phyloP scores from a whole-genome alignment of 2,329 filamentous ascomycete genomes.

The Xylaria digitata region DNA sequence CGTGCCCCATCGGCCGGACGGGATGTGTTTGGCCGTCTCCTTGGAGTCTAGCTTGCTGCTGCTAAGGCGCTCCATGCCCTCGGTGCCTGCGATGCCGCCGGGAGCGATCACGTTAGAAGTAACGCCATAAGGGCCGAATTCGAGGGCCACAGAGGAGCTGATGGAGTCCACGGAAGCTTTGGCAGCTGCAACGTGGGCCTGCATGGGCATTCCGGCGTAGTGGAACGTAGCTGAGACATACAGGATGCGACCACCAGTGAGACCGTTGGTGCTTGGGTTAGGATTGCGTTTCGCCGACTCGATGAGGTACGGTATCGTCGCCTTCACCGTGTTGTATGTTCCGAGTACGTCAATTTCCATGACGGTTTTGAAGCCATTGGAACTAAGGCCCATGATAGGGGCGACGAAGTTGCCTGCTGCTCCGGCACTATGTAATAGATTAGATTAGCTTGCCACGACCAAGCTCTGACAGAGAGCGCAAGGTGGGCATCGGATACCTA shows the following conservation, averaged over 20 bases:
- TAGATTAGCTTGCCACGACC: constrained; percentile 19
- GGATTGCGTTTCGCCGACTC: constrained; percentile 76
- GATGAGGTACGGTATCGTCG: constrained; percentile 83
- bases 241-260: constrained; percentile 83
- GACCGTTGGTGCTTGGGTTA: constrained; percentile 69
- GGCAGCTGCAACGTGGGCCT: constrained; percentile 89
- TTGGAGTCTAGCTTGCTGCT: constrained; percentile 53
- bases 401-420: constrained; percentile 96
- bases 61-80: constrained; percentile 76
- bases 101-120: constrained; percentile 91
- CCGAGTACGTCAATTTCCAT: constrained; percentile 97
- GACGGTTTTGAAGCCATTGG: constrained; percentile 94
- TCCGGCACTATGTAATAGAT: constrained; percentile 72
- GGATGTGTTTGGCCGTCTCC: constrained; percentile 63
- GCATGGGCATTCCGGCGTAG: constrained; percentile 85
- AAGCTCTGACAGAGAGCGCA: not conserved
- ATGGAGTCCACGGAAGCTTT: constrained; percentile 93
- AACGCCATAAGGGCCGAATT: constrained; percentile 88
- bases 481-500: constrained; percentile 73
- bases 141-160: constrained; percentile 81
- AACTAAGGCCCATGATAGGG: constrained; percentile 80
- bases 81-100: constrained; percentile 86
- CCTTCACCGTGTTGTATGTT: constrained; percentile 94
- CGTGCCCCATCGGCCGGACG: constrained; percentile 79
- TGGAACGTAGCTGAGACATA: constrained; percentile 93